Conservation (phyloP, 1,139 yeast genomes). For the Saccharomyces hybrid region DNA sequence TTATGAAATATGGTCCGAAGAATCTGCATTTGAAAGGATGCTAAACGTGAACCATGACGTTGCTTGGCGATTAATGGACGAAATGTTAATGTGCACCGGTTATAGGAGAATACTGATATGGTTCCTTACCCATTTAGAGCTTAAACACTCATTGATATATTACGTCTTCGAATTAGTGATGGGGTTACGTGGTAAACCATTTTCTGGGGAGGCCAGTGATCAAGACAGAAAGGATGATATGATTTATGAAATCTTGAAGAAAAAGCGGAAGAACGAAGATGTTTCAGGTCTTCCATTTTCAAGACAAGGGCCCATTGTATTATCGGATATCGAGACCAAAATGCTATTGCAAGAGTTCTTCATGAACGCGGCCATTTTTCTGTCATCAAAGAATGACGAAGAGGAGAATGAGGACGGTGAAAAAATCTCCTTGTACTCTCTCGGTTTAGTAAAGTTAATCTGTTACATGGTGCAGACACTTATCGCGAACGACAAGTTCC, state of each 20-base stretch:
- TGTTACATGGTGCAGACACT: slow-evolving; percentile 55
- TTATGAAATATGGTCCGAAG: slow-evolving; percentile 39
- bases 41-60: slow-evolving; percentile 38
- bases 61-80: slow-evolving; percentile 53
- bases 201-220: slow-evolving; percentile 12
- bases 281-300: slow-evolving; percentile 34
- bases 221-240: slow-evolving; percentile 13
- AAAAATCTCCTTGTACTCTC: slow-evolving; percentile 37
- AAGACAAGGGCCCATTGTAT: slow-evolving; percentile 44
- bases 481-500: slow-evolving; percentile 40
- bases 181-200: slow-evolving; percentile 43
- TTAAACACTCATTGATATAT: slow-evolving; percentile 50
- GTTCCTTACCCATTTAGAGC: slow-evolving; percentile 52
- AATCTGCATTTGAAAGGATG: slow-evolving; percentile 39
- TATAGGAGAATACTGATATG: slow-evolving; percentile 56
- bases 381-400: slow-evolving; percentile 33
- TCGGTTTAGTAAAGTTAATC: slow-evolving; percentile 45
- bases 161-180: slow-evolving; percentile 54
- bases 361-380: slow-evolving; percentile 44
- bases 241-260: slow-evolving; percentile 2
- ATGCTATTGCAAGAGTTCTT: slow-evolving; percentile 68
- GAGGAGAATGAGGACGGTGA: slow-evolving; percentile 32
- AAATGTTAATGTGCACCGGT: slow-evolving; percentile 59
- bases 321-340: slow-evolving; percentile 52
- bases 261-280: background rate